Evolutionary conservation across 73 alveolate genomes (phyloP), one percentile per base, ranked within the genome.

Genomic region (Diophrys sp.): DNA sequence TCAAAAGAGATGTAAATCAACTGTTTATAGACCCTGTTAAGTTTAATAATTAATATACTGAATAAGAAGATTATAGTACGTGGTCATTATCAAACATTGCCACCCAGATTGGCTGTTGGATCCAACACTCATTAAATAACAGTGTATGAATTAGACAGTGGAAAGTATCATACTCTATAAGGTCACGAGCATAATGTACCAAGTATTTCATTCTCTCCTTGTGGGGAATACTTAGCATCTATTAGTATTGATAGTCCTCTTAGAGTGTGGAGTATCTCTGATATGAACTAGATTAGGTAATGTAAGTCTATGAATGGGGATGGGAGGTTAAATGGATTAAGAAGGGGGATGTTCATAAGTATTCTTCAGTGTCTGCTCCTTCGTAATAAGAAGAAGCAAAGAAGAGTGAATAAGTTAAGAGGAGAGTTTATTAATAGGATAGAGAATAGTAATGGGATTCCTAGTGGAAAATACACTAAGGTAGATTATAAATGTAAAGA

Each of bases 121-220:
- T 82, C 90, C 2, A 82, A 82, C 53, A 31, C 90, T 33, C 67
- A 74, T 66, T 0, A 75, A 24, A 55, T 78, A 2, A 57, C 90
- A 11, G 84, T 82, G 2, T 73, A 31, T 74, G 75, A 75, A 32
- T 26, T 74, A 28, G 8, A 5, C 5, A 44, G n/a, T 11, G 5
- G n/a, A 44, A 44, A 18, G 18, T 44, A 44, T 11, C 62, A 44
- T 11, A 44, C 62, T 18, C 62, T 44, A 11, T 18, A 18, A 25
- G 93, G 86, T 5, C 87, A 79, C 73, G 56, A 62, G 62, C 89
- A 85, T 54, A 85, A 85, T 85, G 89, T 85, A 26, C 93, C 93
- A 0, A 44, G 88, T 54, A 84, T 85, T 24, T 24, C 67, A 1
- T 85, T 80, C 57, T 73, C 87, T 28, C 93, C 93, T 67, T 85